Evolutionary conservation across 306 rosid species (phyloP).

Genomic region (Cucumis melo): DNA sequence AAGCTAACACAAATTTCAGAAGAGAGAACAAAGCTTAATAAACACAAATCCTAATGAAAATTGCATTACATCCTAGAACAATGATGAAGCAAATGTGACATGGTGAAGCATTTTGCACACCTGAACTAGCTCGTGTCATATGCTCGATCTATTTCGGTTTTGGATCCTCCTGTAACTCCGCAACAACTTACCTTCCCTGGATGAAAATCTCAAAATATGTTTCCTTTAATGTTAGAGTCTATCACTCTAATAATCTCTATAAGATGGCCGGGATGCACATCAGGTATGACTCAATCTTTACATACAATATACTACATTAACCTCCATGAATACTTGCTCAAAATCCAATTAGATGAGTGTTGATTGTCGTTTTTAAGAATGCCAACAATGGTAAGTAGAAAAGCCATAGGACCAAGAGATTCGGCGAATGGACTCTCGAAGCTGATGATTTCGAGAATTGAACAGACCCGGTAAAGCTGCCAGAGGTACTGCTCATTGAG

Average conservation of each 20-base stretch:
- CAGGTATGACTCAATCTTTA: conserved; percentile 11
- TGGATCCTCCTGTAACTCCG: conserved; percentile 24
- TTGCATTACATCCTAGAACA: not conserved
- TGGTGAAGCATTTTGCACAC: conserved; percentile 11
- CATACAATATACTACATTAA: conserved; percentile 20
- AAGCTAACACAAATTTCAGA: not conserved
- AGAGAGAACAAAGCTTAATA: not conserved
- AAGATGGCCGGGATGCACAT: conserved; percentile 22
- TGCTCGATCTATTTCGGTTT: conserved; percentile 20
- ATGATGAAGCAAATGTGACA: not conserved
- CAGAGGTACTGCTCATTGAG: conserved; percentile 42
- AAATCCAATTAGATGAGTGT: not conserved
- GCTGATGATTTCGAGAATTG: conserved; percentile 72
- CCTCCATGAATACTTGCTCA: conserved; percentile 23
- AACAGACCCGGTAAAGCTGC: conserved; percentile 77
- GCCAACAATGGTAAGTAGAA: conserved; percentile 30
- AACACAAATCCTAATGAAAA: not conserved
- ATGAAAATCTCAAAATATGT: conserved; percentile 13
- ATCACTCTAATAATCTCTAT: conserved; percentile 21
- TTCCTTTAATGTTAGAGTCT: conserved; percentile 14
- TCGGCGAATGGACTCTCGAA: conserved; percentile 28
- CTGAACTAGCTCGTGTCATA: conserved; percentile 24
- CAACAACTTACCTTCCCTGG: conserved; percentile 13
- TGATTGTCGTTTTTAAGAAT: conserved; percentile 16
- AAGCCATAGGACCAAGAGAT: conserved; percentile 16